A percentile compares a stretch with the other conserved stretches of the same genome.
phyloP scores from a whole-genome alignment of 768 basidiomycete species.

The Boletus vinaceobasis region DNA sequence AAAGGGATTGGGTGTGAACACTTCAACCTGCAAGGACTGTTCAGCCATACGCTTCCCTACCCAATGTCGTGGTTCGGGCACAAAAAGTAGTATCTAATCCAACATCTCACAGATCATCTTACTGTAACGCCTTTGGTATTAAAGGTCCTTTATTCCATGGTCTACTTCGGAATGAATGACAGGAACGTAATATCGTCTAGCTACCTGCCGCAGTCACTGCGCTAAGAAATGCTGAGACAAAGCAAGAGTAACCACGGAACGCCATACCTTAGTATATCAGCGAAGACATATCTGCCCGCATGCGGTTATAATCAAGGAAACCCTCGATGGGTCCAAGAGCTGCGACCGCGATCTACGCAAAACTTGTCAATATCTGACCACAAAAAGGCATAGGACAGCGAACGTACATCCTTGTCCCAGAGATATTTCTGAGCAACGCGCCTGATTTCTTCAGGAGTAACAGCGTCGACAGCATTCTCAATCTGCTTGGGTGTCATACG shows the following conservation, averaged over 20 bases:
- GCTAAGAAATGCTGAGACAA: background rate
- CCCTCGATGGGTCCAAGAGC: constrained; percentile 90
- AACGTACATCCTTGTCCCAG: constrained; percentile 89
- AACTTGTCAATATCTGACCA: constrained; percentile 1
- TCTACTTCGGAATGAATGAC: constrained; percentile 21
- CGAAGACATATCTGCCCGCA: constrained; percentile 79
- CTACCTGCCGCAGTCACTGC: constrained; percentile 6
- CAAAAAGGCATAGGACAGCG: constrained; percentile 24
- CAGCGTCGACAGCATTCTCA: constrained; percentile 87
- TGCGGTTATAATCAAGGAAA: constrained; percentile 90
- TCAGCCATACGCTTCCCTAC: background rate
- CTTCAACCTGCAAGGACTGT: too few species aligned
- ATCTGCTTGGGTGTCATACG: constrained; percentile 91
- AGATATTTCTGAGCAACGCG: constrained; percentile 94
- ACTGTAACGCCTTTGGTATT: constrained; percentile 3
- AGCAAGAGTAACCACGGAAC: background rate
- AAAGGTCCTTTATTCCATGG: constrained; percentile 16
- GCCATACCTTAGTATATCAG: constrained; percentile 54
- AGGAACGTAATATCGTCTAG: constrained; percentile 18
- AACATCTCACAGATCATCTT: background rate
- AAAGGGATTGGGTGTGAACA: background rate
- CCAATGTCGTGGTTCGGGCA: background rate
- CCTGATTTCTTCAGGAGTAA: constrained; percentile 85
- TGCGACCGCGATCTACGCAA: constrained; percentile 70
- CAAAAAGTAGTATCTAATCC: background rate